A percentile compares a stretch with the other conserved stretches of the same genome.
Conservation (phyloP, 108 stramenopile species). For the Chaetoceros muelleri region DNA sequence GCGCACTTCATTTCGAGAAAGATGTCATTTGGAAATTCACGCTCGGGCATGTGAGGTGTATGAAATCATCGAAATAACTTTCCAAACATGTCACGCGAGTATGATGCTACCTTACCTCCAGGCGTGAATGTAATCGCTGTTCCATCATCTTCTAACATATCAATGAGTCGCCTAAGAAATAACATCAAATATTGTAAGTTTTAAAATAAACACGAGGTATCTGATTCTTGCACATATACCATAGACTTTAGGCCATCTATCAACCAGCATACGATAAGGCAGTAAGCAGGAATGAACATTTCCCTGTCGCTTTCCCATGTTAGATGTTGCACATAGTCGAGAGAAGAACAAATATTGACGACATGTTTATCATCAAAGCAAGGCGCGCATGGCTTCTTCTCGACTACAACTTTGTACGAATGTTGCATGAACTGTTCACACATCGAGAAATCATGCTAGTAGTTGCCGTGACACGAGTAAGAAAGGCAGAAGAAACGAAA, state of each 20-base stretch:
- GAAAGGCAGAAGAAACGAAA: background rate
- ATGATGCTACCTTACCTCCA: slow-evolving; percentile 50
- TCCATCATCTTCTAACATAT: slow-evolving; percentile 69
- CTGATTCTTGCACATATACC: background rate
- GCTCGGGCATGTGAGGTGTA: background rate
- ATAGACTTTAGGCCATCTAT: background rate
- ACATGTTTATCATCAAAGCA: background rate
- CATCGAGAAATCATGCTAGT: background rate
- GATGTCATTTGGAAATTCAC: background rate
- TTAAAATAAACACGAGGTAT: background rate
- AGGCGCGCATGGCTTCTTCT: background rate
- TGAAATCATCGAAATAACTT: background rate
- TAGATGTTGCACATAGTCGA: background rate
- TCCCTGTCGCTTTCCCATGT: background rate
- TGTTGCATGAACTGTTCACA: background rate
- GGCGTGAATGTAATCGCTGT: slow-evolving; percentile 56
- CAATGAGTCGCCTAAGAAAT: slow-evolving; percentile 40
- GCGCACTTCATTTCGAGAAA: too few species aligned
- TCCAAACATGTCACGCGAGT: too few species aligned
- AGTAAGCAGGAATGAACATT: background rate
- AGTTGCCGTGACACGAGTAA: background rate
- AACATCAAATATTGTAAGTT: slow-evolving; percentile 8
- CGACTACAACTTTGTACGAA: background rate
- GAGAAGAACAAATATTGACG: background rate
- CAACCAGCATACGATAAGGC: background rate